These are phyloP conservation scores for Penicillium sp. DNA, from an alignment of 2,329 filamentous ascomycete species.

Conservation along the genomic window DNA sequence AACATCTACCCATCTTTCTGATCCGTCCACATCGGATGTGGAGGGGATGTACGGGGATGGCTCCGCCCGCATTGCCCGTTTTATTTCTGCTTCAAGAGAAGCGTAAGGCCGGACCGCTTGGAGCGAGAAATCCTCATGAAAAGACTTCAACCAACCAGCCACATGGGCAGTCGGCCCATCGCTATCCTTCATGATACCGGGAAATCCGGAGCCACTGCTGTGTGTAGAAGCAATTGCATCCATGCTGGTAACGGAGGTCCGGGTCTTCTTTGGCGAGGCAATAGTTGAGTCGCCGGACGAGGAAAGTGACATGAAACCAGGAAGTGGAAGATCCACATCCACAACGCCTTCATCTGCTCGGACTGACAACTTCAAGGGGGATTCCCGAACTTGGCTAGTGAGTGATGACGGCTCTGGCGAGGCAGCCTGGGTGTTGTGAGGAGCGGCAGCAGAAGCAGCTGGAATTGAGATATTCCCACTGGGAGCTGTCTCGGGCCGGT, in stretches of 20 bases:
- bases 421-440: slow-evolving; percentile 22
- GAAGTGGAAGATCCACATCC: slow-evolving; percentile 58
- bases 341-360: slow-evolving; percentile 59
- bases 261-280: slow-evolving; percentile 44
- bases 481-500: slow-evolving; percentile 21
- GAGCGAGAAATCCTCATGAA: slow-evolving; percentile 59
- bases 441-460: slow-evolving; percentile 17
- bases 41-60: slow-evolving; percentile 44
- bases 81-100: slow-evolving; percentile 54
- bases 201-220: slow-evolving; percentile 40
- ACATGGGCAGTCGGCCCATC: slow-evolving; percentile 54
- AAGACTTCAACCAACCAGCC: slow-evolving; percentile 56
- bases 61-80: slow-evolving; percentile 56
- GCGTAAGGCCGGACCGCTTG: slow-evolving; percentile 58
- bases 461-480: slow-evolving; percentile 40
- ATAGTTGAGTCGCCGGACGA: slow-evolving; percentile 46
- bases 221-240: slow-evolving; percentile 49
- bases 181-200: slow-evolving; percentile 31
- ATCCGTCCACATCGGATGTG: slow-evolving; percentile 31
- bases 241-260: slow-evolving; percentile 52
- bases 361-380: slow-evolving; percentile 54
- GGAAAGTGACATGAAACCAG: slow-evolving; percentile 49
- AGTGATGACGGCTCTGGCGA: slow-evolving; percentile 30
- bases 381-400: slow-evolving; percentile 39
- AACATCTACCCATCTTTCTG: slow-evolving; percentile 55